These are phyloP conservation scores for Triangularia setosa DNA, from an alignment of 2,329 filamentous ascomycete genomes.

Conservation along the genomic window DNA sequence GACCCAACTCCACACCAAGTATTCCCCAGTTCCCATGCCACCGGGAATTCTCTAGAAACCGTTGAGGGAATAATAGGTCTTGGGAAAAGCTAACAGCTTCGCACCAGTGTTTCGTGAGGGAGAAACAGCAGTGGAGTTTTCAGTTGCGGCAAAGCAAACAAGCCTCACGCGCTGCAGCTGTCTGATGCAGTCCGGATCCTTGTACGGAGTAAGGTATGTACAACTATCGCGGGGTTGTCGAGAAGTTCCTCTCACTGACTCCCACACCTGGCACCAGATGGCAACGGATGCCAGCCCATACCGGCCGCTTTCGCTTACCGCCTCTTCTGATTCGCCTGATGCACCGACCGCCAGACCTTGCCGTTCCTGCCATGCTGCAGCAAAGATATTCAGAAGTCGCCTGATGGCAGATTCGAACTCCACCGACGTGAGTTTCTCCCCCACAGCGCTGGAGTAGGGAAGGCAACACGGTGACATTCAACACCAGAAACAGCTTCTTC, in stretches of 20 bases:
- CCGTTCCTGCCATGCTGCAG: constrained; percentile 4
- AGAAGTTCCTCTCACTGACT: constrained; percentile 2
- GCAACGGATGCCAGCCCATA: neutral
- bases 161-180: neutral
- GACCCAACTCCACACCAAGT: neutral
- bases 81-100: neutral
- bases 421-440: neutral
- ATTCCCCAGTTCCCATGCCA: neutral
- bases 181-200: neutral
- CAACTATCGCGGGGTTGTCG: neutral
- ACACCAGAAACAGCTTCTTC: no score
- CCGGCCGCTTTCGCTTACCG: constrained; percentile 26
- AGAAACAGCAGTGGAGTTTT: neutral
- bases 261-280: neutral
- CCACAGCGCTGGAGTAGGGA: neutral
- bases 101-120: neutral
- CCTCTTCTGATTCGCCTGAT: constrained; percentile 28
- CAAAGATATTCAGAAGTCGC: constrained; percentile 2
- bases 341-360: constrained; percentile 13
- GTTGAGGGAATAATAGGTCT: neutral
- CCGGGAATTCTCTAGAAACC: neutral
- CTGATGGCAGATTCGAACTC: neutral
- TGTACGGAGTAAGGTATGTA: neutral
- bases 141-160: neutral
- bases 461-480: neutral